These are phyloP conservation scores for Gnaphalium uliginosum DNA, from an alignment of 129 eudicot genomes.

Conservation along the genomic window DNA sequence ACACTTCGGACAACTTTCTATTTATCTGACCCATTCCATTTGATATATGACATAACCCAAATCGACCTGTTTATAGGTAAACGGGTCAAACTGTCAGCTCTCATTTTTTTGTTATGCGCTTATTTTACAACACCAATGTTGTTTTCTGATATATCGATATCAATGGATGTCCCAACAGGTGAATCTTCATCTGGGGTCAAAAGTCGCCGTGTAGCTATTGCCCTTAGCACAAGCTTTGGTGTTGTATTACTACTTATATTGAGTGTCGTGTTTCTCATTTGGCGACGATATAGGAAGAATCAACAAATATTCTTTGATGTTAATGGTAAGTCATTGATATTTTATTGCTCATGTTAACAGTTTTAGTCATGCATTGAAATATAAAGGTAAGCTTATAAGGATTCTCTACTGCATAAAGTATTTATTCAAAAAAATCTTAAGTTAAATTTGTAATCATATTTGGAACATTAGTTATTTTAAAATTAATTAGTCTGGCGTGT, in stretches of 20 bases:
- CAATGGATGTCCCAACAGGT: slow-evolving; percentile 37
- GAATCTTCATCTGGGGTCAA: slow-evolving; percentile 48
- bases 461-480: too few species aligned
- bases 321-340: slow-evolving; percentile 54
- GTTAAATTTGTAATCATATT: too few species aligned
- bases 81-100: too few species aligned
- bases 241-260: slow-evolving; percentile 46
- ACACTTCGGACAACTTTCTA: too few species aligned
- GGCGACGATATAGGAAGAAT: slow-evolving; percentile 88
- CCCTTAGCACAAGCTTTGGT: slow-evolving; percentile 78
- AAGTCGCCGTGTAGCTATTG: slow-evolving; percentile 65
- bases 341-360: slow-evolving; percentile 1
- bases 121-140: not conserved
- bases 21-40: too few species aligned
- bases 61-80: too few species aligned
- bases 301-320: slow-evolving; percentile 94
- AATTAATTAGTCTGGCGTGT: too few species aligned
- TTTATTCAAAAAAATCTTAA: too few species aligned
- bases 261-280: slow-evolving; percentile 49
- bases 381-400: not conserved
- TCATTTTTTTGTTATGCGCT: too few species aligned
- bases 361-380: not conserved
- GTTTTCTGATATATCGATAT: slow-evolving; percentile 9
- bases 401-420: too few species aligned
- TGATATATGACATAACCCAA: too few species aligned